Base-by-base conservation (phyloP, 2,329 filamentous ascomycete species). In the Pestalotiopsis sp. region DNA sequence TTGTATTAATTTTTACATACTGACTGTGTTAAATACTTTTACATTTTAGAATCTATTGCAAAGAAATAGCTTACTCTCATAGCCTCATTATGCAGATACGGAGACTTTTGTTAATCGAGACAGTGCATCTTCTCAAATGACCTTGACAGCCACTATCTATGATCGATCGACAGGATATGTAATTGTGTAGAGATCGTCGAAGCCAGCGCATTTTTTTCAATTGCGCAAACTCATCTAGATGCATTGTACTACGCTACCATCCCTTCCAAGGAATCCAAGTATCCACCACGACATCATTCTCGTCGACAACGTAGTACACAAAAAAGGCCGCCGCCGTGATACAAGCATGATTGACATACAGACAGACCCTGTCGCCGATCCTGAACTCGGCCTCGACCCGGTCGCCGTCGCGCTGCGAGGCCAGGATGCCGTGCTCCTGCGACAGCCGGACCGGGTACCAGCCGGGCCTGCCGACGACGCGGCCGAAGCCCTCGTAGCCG, bases 191-290 rank as follows among this genome's bases (percentile, higher is more conserved):
- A 36, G 7, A 36, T 9, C 6, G 7, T 36, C 1, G 31, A 36
- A 36, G 31, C 31, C 7, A 2, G 6, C 31, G 7, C 31, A 36
- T 9, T 9, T 9, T 9, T 36, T 9, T 9, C 31, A 36, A 36
- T 36, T 36, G 31, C 6, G 7, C 31, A 36, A 9, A 9, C 31
- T 9, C 7, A 36, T 36, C 7, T 36, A 1, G 7, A 9, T 9
- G 7, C 7, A 36, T 2, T 36, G 6, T 2, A 9, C 31, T 9
- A 2, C 31, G 2, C 9, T 38, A 66, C 64, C 64, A 66, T 36
- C 64, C 64, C 20, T 66, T 66, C 64, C 64, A 66, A 39, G 64
- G 64, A 25, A 57, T 27, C 64, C 64, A 66, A 9, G 64, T 66
- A 13, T 56, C 64, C 20, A 57, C 25, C 4, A 66, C 64, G 25